Evolutionary conservation across 2,329 filamentous ascomycete genomes (phyloP), one percentile per base, ranked within the genome.

Genomic region (Botryosphaeria dothidea): DNA sequence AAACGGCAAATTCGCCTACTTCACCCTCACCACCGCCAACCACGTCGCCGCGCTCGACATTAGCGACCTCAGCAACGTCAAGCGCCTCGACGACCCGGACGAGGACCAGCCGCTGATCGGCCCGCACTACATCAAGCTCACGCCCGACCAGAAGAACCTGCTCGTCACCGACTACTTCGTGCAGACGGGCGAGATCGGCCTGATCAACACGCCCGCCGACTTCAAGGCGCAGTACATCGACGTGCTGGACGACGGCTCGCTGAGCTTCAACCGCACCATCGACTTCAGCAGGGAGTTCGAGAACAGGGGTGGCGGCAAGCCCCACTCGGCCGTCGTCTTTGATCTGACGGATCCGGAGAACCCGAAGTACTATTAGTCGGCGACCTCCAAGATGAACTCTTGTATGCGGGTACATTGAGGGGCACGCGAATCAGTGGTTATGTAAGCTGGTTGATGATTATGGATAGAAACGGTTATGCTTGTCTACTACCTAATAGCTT

Each of bases 81-180:
- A 85, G 76, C 84, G 86, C 11, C 84, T 89, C 23, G 87, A 89
- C 67, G 77, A 89, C 69, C 86, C 86, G 0, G 73, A 87, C 64
- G 83, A 85, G 73, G 74, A 79, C 31, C 86, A 89, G 73, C 85
- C 85, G 21, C 86, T 84, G 66, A 80, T 88, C 61, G 85, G 86
- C 0, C 86, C 86, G 0, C 86, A 89, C 77, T 89, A 88, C 69
- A 78, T 89, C 77, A 89, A 88, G 79, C 80, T 89, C 66, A 84
- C 84, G 4, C 86, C 86, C 0, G 86, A 88, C 68, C 85, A 88
- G 79, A 87, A 87, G 80, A 85, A 88, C 72, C 74, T 89, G 17
- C 79, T 88, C 2, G 85, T 88, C 15, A 87, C 84, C n/a, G 87
- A 87, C 61, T 89, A 89, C 78, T 89, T 89, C 70, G 85, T 89